These are phyloP conservation scores for Zasmidium angulare DNA, from an alignment of 2,329 filamentous ascomycete genomes.

Conservation along the genomic window DNA sequence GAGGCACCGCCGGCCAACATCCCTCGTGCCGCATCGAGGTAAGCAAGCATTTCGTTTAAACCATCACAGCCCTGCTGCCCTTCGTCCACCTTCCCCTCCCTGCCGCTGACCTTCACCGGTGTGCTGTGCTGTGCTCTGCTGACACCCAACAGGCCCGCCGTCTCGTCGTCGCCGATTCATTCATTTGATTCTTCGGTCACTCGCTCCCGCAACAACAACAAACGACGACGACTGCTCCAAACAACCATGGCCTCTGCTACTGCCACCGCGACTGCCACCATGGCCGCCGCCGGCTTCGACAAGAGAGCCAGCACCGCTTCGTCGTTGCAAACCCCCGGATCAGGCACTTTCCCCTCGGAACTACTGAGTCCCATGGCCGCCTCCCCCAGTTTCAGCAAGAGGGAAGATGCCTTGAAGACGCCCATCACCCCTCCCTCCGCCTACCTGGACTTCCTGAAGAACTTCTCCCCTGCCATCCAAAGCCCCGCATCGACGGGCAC, in stretches of 20 bases:
- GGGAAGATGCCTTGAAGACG: conserved; percentile 68
- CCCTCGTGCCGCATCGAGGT: conserved; percentile 24
- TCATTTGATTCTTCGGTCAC: conserved; percentile 33
- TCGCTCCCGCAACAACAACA: conserved; percentile 25
- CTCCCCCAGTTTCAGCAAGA: conserved; percentile 65
- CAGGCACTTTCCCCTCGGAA: conserved; percentile 57
- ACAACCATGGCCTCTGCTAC: conserved; percentile 31
- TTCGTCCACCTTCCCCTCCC: not conserved
- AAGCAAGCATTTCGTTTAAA: conserved; percentile 19
- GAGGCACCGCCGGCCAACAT: conserved; percentile 21
- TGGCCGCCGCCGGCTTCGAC: conserved; percentile 36
- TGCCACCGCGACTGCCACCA: conserved; percentile 34
- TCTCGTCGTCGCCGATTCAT: conserved; percentile 31
- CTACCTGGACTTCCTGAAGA: conserved; percentile 90
- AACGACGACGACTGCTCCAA: conserved; percentile 28
- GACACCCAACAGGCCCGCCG: conserved; percentile 24
- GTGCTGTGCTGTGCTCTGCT: conserved; percentile 19
- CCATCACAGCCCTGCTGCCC: conserved; percentile 19
- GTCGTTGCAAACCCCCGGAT: conserved; percentile 56
- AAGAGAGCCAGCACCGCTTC: conserved; percentile 38
- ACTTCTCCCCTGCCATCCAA: conserved; percentile 68
- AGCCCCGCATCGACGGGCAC: conserved; percentile 64
- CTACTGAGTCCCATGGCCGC: conserved; percentile 65
- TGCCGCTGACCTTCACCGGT: conserved; percentile 20
- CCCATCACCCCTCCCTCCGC: conserved; percentile 88